A percentile compares a stretch with the other conserved stretches of the same genome.
phyloP scores from a whole-genome alignment of 345 rosid species.

The Psidium guajava region DNA sequence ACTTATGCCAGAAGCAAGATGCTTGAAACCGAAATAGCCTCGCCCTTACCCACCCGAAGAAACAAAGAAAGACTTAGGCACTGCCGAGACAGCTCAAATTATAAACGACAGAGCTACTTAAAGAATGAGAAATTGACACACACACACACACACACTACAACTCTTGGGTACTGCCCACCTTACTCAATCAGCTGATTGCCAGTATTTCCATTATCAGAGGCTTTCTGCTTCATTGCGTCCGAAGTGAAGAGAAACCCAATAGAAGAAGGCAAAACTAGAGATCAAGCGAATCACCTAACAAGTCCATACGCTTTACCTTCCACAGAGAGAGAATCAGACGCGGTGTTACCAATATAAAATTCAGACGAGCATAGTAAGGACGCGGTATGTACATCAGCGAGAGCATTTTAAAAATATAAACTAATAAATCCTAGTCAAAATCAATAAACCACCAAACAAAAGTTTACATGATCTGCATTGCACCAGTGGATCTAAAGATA shows the following conservation, averaged over 20 bases:
- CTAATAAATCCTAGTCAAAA: background rate
- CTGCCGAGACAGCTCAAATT: background rate
- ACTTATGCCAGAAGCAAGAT: background rate
- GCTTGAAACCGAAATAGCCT: background rate
- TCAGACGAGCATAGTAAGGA: background rate
- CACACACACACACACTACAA: background rate
- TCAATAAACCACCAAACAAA: background rate
- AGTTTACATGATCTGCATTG: background rate
- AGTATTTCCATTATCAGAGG: background rate
- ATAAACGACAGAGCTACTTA: background rate
- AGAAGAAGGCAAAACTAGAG: background rate
- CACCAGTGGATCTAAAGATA: background rate
- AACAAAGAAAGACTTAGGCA: background rate
- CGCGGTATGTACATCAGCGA: background rate
- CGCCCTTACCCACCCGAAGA: fast-evolving
- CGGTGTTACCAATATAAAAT: background rate
- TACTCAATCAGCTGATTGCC: background rate
- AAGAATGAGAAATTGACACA: background rate
- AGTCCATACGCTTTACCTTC: background rate
- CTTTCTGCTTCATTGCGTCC: background rate
- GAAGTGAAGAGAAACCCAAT: background rate
- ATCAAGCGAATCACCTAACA: background rate
- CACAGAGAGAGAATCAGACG: background rate
- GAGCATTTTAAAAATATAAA: background rate
- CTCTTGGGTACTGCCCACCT: background rate